Evolutionary conservation across 371 early-diverging fungal genomes (phyloP), one percentile per base, ranked within the genome.

Genomic region (Mortierella polycephala): DNA sequence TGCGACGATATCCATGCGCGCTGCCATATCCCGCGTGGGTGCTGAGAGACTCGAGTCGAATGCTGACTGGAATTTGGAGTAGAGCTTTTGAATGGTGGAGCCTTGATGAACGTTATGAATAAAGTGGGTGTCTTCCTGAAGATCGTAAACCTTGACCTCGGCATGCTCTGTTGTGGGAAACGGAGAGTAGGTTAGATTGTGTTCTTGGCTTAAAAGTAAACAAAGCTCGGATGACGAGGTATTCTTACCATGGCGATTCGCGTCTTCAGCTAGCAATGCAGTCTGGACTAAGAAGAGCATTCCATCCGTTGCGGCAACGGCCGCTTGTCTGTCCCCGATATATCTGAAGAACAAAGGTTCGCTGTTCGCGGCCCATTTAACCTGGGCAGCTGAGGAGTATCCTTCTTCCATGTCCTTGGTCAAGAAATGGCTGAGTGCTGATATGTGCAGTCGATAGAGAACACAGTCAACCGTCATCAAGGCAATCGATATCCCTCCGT

Each of bases 401-500:
- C 66, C 68, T 18, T 50, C 50, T n/a, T 67, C 71, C 12, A 53
- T 18, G 45, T 71, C 64, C 40, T 10, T 63, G 59, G 55, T 60
- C 10, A 61, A 13, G 45, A 76, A 76, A 44, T 59, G 76, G 42
- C 71, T 76, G 55, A 71, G 49, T 7, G 63, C 59, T 5, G 71
- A 53, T 39, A 76, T 59, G 11, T 63, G 63, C 6, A 76, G 64
- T 21, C 71, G 71, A 12, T 76, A 76, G 16, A 76, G 62, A 4
- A 76, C 63, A 12, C 76, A 64, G 41, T 76, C 76, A 12, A 46
- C 71, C 5, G 76, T 76, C 58, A 76, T 21, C 16, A 76, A 11
- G 14, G 63, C 45, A 6, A 76, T 76, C 14, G 67, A 37, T 39
- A 76, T 71, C 7, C 76, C 76, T 18, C 76, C 76, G 5, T 67